Evolutionary conservation across 2,329 filamentous ascomycete species (phyloP), one percentile per base, ranked within the genome.

Genomic region (Fusarium succisae): DNA sequence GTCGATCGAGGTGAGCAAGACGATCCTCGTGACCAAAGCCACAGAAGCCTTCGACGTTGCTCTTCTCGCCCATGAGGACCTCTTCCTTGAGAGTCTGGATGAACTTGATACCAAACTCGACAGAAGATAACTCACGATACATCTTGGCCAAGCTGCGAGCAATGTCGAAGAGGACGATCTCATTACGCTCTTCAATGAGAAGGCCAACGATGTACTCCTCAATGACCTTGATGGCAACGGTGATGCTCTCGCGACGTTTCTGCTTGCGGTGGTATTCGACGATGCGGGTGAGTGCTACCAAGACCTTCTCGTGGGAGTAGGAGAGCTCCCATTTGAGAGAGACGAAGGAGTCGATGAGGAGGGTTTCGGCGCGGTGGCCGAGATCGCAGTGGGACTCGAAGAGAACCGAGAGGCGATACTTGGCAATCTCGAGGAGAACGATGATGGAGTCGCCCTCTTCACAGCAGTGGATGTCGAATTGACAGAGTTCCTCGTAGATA

Each of bases 181-280:
- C 55, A 8, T 64, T 64, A 20, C 61, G 61, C 8, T 64, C 61
- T 22, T 64, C 61, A 5, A 61, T 18, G 3, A 64, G 55, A 6
- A 61, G 56, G 0, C 55, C 55, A 1, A 64, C 20, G 4, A 64
- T 50, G 6, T 64, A 61, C 30, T 64, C 61, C 13, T 64, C 55
- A 4, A 61, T 61, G 13, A 43, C 26, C 44, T 61, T 64, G 30
- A 64, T 64, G 1, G 61, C 55, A 18, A 22, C 17, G 1, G 30
- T 43, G 22, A 64, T 50, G 3, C 61, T 51, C 10, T 50, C 61
- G 2, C 37, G 55, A 32, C 61, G 61, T 20, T 64, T 60, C 13
- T 64, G 61, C 17, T 64, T 64, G 54, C 61, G 61, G 18, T 64
- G 61, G 5, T 64, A 64, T 3, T 64, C 61, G 2, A 61, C 48